A percentile compares a stretch with the other conserved stretches of the same genome.
These are phyloP conservation scores for Panicum hallii DNA, from an alignment of 202 grass and related monocot species.

Conservation along the genomic window DNA sequence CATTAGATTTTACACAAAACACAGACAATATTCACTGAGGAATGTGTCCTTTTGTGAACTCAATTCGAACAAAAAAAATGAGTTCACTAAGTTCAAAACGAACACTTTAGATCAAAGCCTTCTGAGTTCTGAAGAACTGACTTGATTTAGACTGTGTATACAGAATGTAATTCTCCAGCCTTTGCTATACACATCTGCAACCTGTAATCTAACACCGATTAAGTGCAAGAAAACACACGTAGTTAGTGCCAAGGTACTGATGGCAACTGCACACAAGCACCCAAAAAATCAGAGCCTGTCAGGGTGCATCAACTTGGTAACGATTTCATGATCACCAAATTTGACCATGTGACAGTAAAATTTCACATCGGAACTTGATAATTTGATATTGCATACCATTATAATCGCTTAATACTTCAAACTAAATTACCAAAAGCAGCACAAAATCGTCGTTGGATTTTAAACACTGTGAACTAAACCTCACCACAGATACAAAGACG, in stretches of 20 bases:
- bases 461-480: conserved; percentile 14
- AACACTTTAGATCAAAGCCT: not conserved
- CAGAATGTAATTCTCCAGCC: not conserved
- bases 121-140: not conserved
- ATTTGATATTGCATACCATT: not conserved
- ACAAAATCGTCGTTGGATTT: conserved; percentile 29
- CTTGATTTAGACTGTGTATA: not conserved
- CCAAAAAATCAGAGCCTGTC: too few species aligned
- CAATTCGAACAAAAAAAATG: not conserved
- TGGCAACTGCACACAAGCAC: not conserved
- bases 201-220: not conserved
- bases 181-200: not conserved
- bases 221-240: not conserved
- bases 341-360: not conserved
- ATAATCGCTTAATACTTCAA: conserved; percentile 21
- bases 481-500: conserved; percentile 8
- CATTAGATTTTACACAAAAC: too few species aligned
- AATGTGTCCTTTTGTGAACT: not conserved
- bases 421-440: conserved; percentile 28
- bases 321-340: not conserved
- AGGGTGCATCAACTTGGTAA: not conserved
- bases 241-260: not conserved
- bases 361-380: not conserved
- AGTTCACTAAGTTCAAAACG: not conserved
- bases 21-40: not conserved